Base-by-base conservation (phyloP, 176 grass and related monocot species). In the Musa beccarii region DNA sequence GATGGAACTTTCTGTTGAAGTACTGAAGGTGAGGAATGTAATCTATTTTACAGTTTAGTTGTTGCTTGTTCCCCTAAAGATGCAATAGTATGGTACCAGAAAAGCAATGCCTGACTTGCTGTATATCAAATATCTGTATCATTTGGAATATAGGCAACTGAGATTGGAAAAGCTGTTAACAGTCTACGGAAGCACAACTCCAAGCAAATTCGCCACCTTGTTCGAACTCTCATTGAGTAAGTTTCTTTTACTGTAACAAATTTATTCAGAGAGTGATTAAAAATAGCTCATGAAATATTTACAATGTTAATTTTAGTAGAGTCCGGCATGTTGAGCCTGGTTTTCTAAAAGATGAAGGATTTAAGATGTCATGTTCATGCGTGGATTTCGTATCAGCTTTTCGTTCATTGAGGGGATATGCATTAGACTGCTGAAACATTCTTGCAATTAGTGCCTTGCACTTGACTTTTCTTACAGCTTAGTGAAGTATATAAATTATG, bases 141-240 rank as follows among this genome's bases (percentile, higher is more conserved):
- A 79, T 74, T 84, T 52, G 10, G 62, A 49, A 73, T 9, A 66
- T 56, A 92, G 89, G 86, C 76, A 51, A 92, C 89, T 63, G 81
- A 83, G 53, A 92, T 92, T 72, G 89, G 89, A 34, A 89, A 81
- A 43, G 72, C 81, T 2, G 89, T 89, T 50, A 78, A 64, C 68
- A 78, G 76, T 81, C 81, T 86, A 49, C 63, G 83, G 59, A 92
- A 92, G 75, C 89, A 92, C 80, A 73, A 52, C 69, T 88, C 85
- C 2, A 92, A 88, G 86, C 83, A 77, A 81, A 92, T 92, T 88
- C 83, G 86, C 2, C 82, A 83, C 51, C 89, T 92, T 61, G 83
- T 83, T 20, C 86, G 86, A 64, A 83, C 86, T 72, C 89, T 92
- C 75, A 84, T 92, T 51, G 83, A 81, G 89, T 92, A 86, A 24